Percentiles rank a stretch among this genome's conserved stretches.
These are phyloP conservation scores for Bacidia rubella DNA, from an alignment of 495 filamentous ascomycete genomes.

Conservation along the genomic window DNA sequence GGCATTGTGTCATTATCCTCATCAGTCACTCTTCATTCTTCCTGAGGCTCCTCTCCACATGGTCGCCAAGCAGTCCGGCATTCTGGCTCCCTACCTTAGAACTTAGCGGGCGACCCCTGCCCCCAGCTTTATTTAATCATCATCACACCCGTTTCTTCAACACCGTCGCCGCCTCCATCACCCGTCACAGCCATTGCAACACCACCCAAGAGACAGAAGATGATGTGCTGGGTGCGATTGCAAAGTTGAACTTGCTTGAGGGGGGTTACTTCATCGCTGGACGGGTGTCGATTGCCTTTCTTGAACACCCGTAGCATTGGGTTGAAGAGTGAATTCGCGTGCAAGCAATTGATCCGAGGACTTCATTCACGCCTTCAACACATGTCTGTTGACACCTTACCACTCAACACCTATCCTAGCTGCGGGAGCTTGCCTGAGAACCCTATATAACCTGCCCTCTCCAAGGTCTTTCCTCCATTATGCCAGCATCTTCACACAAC, in stretches of 20 bases:
- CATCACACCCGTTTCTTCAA: background rate
- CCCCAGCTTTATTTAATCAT: background rate
- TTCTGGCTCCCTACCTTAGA: background rate
- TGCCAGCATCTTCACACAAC: background rate
- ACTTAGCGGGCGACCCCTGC: background rate
- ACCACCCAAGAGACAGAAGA: background rate
- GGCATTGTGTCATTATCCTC: too few relatives aligned
- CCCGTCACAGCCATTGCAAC: background rate
- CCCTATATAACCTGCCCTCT: background rate
- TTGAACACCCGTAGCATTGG: too few relatives aligned
- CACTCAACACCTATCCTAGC: background rate
- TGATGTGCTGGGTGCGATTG: too few relatives aligned
- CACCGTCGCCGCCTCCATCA: background rate
- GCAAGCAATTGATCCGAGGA: background rate
- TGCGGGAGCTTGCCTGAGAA: background rate
- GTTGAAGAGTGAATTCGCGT: background rate
- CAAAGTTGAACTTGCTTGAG: too few relatives aligned
- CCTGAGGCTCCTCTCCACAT: background rate
- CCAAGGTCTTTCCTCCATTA: background rate
- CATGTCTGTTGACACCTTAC: background rate
- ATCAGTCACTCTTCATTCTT: too few relatives aligned
- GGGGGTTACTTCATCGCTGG: too few relatives aligned
- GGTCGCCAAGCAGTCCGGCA: background rate
- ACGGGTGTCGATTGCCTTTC: too few relatives aligned
- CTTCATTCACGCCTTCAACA: background rate